Evolutionary conservation across 352 stramenopile genomes (phyloP).

Genomic region (Halophytophthora polymorphica): DNA sequence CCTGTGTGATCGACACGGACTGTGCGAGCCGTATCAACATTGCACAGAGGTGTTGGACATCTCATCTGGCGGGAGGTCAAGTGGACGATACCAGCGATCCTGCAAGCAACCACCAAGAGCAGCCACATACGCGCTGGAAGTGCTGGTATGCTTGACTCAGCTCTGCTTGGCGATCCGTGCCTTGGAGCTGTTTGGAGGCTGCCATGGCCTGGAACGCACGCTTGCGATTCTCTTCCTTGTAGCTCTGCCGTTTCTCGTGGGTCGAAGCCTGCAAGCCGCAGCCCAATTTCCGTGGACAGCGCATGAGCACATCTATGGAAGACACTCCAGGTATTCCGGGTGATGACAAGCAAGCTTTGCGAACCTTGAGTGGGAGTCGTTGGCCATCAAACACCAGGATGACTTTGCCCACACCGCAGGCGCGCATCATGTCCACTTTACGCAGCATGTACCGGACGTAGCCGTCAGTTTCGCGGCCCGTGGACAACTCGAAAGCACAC

Average conservation of each 20-base stretch:
- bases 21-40: conserved; percentile 7
- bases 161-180: conserved; percentile 45
- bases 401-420: conserved; percentile 48
- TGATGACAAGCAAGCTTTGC: too few relatives aligned
- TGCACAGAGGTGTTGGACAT: background rate
- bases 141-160: conserved; percentile 54
- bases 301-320: background rate
- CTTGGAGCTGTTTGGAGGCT: conserved; percentile 41
- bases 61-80: too few relatives aligned
- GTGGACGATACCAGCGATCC: background rate
- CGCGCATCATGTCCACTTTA: conserved; percentile 61
- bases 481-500: conserved; percentile 73
- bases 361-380: conserved; percentile 66
- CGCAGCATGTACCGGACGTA: conserved; percentile 78
- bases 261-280: conserved; percentile 42
- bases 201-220: conserved; percentile 50
- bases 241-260: conserved; percentile 54
- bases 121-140: conserved; percentile 41
- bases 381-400: conserved; percentile 79
- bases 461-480: conserved; percentile 50
- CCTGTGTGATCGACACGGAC: conserved; percentile 65
- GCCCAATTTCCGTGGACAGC: background rate
- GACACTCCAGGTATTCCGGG: background rate
- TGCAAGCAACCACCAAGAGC: too few relatives aligned
- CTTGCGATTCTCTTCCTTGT: conserved; percentile 57